phyloP scores from a whole-genome alignment of 805 yeast species.

The Schwanniomyces polymorphus region DNA sequence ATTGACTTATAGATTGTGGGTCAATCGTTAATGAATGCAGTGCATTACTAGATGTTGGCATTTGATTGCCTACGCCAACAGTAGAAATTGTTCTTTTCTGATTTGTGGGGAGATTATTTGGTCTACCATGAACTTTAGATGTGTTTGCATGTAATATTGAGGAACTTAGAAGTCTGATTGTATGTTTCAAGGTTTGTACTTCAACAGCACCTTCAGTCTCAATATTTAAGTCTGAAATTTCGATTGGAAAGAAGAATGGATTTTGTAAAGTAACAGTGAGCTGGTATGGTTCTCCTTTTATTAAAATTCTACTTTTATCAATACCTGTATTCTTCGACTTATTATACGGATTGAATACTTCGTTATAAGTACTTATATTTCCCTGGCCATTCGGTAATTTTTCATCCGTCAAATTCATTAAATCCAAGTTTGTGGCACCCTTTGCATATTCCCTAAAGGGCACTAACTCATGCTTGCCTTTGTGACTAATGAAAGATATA shows the following conservation, averaged over 20 bases:
- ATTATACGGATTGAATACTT: conserved; percentile 51
- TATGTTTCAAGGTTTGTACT: conserved; percentile 26
- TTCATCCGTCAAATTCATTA: conserved; percentile 6
- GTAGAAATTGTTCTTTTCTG: conserved; percentile 1
- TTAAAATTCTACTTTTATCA: conserved; percentile 48
- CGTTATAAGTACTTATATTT: conserved; percentile 4
- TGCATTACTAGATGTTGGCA: not conserved
- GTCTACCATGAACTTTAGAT: not conserved
- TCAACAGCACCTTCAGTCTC: conserved; percentile 25
- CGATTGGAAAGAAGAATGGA: conserved; percentile 76
- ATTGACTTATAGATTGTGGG: conserved; percentile 26
- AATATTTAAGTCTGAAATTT: conserved; percentile 50
- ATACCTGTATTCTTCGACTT: conserved; percentile 21
- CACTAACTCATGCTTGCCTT: conserved; percentile 38
- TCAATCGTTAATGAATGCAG: conserved; percentile 18
- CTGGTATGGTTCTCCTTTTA: conserved; percentile 55
- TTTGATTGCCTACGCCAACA: not conserved
- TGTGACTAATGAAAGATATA: conserved; percentile 31
- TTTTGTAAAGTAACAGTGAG: conserved; percentile 64
- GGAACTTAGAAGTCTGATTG: conserved; percentile 19
- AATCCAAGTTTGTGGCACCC: conserved; percentile 9
- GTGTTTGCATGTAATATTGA: conserved; percentile 3
- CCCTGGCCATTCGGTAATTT: conserved; percentile 13
- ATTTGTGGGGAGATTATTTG: not conserved
- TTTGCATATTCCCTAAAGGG: conserved; percentile 30